phyloP scores from a whole-genome alignment of 495 filamentous ascomycete genomes.

The Neurospora pannonica region DNA sequence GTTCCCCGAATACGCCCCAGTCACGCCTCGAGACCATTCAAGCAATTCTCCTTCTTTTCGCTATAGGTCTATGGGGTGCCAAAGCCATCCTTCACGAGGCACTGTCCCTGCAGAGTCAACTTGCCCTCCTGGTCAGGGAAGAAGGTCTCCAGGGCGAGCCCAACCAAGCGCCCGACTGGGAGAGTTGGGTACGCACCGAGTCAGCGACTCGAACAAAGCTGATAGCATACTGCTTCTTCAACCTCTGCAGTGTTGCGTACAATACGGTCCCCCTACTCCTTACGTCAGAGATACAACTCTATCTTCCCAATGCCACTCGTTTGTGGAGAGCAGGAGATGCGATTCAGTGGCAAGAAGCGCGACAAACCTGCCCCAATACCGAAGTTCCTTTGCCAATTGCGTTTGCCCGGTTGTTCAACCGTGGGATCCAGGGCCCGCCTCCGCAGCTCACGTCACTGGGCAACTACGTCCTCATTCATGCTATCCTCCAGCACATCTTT shows the following conservation, averaged over 20 bases:
- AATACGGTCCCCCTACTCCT: constrained; percentile 49
- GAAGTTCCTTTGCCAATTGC: constrained; percentile 43
- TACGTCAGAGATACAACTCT: constrained; percentile 52
- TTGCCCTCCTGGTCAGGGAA: constrained; percentile 45
- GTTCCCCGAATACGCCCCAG: constrained; percentile 42
- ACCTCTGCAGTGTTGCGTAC: constrained; percentile 49
- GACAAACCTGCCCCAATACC: constrained; percentile 29
- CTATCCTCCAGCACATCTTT: constrained; percentile 61
- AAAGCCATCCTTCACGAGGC: constrained; percentile 49
- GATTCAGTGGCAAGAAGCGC: constrained; percentile 42
- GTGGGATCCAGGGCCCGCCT: constrained; percentile 35
- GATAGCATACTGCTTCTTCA: constrained; percentile 51
- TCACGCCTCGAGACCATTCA: constrained; percentile 48
- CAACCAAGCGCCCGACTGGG: constrained; percentile 38
- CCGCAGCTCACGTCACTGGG: constrained; percentile 52
- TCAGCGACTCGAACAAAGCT: constrained; percentile 45
- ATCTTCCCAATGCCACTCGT: constrained; percentile 46
- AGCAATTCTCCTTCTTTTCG: constrained; percentile 45
- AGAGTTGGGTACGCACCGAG: constrained; percentile 50
- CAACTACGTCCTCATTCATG: constrained; percentile 59
- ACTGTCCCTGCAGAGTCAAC: constrained; percentile 40
- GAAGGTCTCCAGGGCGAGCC: constrained; percentile 38
- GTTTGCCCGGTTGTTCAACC: constrained; percentile 37
- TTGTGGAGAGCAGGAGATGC: constrained; percentile 43
- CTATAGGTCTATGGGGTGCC: constrained; percentile 48